Conservation (phyloP, 179 eudicot genomes). For the Patellifolia procumbens region DNA sequence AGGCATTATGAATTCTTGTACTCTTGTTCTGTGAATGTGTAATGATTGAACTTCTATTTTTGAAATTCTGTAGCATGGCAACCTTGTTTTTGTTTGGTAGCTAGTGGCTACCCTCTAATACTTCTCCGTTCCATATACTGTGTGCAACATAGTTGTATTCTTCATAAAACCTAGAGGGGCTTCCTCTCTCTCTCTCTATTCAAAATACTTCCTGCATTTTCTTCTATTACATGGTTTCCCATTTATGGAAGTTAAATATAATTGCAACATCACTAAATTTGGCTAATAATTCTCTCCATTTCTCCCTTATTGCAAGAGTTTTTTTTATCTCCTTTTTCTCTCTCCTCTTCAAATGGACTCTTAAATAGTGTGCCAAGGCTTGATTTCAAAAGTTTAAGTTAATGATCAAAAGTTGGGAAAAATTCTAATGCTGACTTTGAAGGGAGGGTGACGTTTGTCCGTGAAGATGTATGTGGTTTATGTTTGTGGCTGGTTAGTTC, state of each 20-base stretch:
- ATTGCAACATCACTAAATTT: too few relatives aligned
- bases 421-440: background rate
- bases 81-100: background rate
- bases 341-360: background rate
- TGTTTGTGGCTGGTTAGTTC: background rate
- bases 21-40: background rate
- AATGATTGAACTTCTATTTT: background rate
- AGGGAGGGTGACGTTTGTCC: background rate
- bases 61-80: background rate
- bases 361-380: too few relatives aligned
- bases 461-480: background rate
- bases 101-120: background rate
- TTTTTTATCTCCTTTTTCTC: background rate
- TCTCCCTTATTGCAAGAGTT: too few relatives aligned
- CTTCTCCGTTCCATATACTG: background rate
- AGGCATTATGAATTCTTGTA: background rate
- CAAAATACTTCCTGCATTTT: too few relatives aligned
- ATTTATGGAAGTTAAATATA: too few relatives aligned
- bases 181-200: too few relatives aligned
- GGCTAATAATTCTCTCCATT: too few relatives aligned
- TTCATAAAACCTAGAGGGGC: too few relatives aligned
- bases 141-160: background rate
- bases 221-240: too few relatives aligned
- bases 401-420: background rate
- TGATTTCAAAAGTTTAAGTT: too few relatives aligned